phyloP scores from a whole-genome alignment of 108 stramenopile genomes.

The Epithemia pelagica region DNA sequence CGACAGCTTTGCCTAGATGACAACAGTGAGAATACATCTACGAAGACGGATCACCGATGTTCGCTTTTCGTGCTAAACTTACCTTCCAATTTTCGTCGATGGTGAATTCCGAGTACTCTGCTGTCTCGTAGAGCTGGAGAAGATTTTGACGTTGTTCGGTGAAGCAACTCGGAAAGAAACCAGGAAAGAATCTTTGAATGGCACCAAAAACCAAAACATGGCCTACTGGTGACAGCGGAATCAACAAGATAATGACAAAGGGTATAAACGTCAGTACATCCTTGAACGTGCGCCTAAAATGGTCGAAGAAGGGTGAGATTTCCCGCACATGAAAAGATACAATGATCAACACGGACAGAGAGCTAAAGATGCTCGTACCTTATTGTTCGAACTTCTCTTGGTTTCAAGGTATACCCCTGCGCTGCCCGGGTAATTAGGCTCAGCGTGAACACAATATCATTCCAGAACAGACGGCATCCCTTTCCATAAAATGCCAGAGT shows the following conservation, averaged over 20 bases:
- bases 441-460: conserved; percentile 77
- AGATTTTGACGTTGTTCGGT: conserved; percentile 94
- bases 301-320: too few species aligned
- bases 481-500: conserved; percentile 80
- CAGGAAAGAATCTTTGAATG: conserved; percentile 95
- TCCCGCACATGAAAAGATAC: too few species aligned
- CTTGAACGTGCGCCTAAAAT: conserved; percentile 83
- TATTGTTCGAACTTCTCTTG: conserved; percentile 91
- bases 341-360: too few species aligned
- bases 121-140: conserved; percentile 76
- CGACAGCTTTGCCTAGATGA: conserved; percentile 14
- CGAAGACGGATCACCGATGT: neutral
- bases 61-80: neutral
- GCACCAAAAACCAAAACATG: conserved; percentile 96
- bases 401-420: conserved; percentile 90
- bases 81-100: conserved; percentile 60
- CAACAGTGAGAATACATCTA: neutral
- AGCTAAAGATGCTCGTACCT: conserved; percentile 52
- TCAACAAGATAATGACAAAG: conserved; percentile 89
- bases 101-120: conserved; percentile 76
- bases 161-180: conserved; percentile 96
- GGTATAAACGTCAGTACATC: conserved; percentile 94
- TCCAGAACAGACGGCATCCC: conserved; percentile 68
- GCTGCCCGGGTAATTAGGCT: conserved; percentile 76
- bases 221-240: conserved; percentile 95